A percentile compares a stretch with the other conserved stretches of the same genome.
These are phyloP conservation scores for Eimeria acervulina DNA, from an alignment of 169 alveolate genomes.

Conservation along the genomic window DNA sequence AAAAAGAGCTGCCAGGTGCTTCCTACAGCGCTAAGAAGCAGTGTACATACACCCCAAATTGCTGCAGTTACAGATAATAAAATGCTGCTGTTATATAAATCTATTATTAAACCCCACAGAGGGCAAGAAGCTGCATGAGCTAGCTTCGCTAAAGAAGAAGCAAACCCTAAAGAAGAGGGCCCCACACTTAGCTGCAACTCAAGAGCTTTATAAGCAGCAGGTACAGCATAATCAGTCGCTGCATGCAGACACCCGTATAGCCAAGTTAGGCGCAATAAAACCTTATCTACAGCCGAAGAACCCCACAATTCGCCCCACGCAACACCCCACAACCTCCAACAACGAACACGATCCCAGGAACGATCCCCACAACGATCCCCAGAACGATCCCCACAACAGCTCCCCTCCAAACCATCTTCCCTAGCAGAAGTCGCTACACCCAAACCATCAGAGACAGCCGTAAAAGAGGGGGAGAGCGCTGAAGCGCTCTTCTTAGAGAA, in stretches of 20 bases:
- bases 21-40: conserved; percentile 85
- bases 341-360: no score
- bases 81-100: conserved; percentile 87
- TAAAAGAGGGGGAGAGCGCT: no score
- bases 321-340: no score
- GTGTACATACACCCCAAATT: conserved; percentile 90
- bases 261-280: neutral
- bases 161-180: conserved; percentile 89
- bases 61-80: conserved; percentile 88
- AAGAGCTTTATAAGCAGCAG: conserved; percentile 92
- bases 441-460: no score
- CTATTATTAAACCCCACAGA: conserved; percentile 93
- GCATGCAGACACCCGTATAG: conserved; percentile 46
- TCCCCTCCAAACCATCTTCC: no score
- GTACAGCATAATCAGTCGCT: conserved; percentile 89
- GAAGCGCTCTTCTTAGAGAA: no score
- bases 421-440: no score
- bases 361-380: no score
- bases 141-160: conserved; percentile 88
- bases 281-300: no score
- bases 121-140: conserved; percentile 91
- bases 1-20: conserved; percentile 86
- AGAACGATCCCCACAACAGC: no score
- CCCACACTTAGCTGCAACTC: conserved; percentile 90
- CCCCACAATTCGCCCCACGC: no score